Evolutionary conservation across 495 filamentous ascomycete species (phyloP).

Genomic region (Umbilicaria muhlenbergii): DNA sequence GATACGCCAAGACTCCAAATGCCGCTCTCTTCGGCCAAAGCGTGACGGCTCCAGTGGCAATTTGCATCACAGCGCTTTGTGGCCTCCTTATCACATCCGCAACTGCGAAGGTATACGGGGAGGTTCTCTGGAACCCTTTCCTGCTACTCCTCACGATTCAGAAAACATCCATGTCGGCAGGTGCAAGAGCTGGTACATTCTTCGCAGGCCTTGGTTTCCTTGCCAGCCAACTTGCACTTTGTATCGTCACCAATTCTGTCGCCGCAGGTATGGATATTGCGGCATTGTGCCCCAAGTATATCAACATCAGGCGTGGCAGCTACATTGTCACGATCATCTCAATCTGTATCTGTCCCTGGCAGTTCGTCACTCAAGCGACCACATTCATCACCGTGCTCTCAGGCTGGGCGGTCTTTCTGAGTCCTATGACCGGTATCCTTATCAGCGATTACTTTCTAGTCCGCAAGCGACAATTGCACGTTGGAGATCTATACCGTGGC

Average conservation of each 20-base stretch:
- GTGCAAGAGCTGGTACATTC: constrained; percentile 25
- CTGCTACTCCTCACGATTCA: constrained; percentile 18
- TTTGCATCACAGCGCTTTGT: constrained; percentile 20
- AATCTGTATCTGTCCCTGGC: constrained; percentile 35
- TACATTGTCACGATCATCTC: constrained; percentile 27
- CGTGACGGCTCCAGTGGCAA: constrained; percentile 19
- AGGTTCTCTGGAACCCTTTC: constrained; percentile 25
- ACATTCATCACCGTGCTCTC: constrained; percentile 34
- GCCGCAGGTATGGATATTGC: constrained; percentile 30
- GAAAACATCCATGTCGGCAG: constrained; percentile 12
- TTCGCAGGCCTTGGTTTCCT: constrained; percentile 27
- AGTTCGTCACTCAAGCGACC: constrained; percentile 29
- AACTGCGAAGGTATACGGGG: constrained; percentile 19
- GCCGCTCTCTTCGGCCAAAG: constrained; percentile 17
- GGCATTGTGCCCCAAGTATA: constrained; percentile 28
- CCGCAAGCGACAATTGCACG: constrained; percentile 20
- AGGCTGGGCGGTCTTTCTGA: constrained; percentile 33
- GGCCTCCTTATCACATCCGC: constrained; percentile 11
- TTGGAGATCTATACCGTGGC: constrained; percentile 24
- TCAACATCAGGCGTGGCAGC: constrained; percentile 32
- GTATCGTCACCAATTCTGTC: constrained; percentile 22
- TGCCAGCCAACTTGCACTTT: constrained; percentile 19
- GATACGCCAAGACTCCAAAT: constrained; percentile 15
- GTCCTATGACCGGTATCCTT: constrained; percentile 26
- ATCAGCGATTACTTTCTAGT: constrained; percentile 26